Evolutionary conservation across 2,329 filamentous ascomycete species (phyloP).

Genomic region (Clonostachys solani): DNA sequence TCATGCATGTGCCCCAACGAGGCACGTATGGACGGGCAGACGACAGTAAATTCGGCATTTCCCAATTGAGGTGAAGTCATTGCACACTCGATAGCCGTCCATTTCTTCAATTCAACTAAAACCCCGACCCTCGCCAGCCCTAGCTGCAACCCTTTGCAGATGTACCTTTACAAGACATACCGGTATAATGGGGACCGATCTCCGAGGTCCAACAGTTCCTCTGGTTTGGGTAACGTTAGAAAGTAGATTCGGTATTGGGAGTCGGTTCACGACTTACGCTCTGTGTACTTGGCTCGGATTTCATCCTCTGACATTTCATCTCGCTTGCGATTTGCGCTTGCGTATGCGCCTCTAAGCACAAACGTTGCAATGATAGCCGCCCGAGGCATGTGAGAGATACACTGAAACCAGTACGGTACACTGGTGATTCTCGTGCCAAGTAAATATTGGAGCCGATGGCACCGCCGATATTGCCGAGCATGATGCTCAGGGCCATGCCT

Average conservation of each 20-base stretch:
- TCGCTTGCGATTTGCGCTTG: slow-evolving; percentile 11
- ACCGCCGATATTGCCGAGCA: slow-evolving; percentile 5
- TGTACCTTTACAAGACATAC: slow-evolving; percentile 13
- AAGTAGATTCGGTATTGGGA: slow-evolving; percentile 6
- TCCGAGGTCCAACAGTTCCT: slow-evolving; percentile 21
- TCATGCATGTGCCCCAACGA: too few relatives aligned
- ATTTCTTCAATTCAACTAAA: too few relatives aligned
- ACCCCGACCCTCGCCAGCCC: too few relatives aligned
- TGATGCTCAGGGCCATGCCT: slow-evolving; percentile 6
- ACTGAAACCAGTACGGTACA: slow-evolving; percentile 4
- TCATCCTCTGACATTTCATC: slow-evolving; percentile 8
- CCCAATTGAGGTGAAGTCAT: too few relatives aligned
- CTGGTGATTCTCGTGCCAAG: slow-evolving; percentile 2
- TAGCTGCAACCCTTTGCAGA: too few relatives aligned
- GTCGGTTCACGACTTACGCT: not conserved
- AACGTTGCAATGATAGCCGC: slow-evolving; percentile 2
- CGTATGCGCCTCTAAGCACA: not conserved
- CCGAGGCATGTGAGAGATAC: not conserved
- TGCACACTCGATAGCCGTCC: too few relatives aligned
- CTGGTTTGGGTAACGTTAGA: slow-evolving; percentile 7
- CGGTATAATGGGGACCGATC: slow-evolving; percentile 20
- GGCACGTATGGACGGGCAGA: too few relatives aligned
- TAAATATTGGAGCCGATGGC: slow-evolving; percentile 5
- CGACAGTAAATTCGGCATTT: too few relatives aligned
- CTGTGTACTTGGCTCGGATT: slow-evolving; percentile 8